Conservation (phyloP, 306 rosid genomes). For the Cucurbita ficifolia region DNA sequence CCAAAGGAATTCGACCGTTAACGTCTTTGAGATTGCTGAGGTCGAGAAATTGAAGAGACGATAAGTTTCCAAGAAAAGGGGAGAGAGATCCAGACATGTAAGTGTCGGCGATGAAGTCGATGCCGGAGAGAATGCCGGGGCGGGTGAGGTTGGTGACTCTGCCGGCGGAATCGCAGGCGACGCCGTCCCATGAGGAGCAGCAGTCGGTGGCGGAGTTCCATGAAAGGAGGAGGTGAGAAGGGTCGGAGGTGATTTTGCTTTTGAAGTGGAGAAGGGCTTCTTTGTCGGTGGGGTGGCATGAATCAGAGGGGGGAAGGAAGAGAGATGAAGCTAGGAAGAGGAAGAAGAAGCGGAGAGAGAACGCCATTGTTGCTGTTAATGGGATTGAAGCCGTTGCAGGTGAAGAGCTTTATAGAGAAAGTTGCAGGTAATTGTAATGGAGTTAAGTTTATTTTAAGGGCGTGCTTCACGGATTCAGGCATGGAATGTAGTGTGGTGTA, state of each 20-base stretch:
- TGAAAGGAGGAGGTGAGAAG: conserved; percentile 30
- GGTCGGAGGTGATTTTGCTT: conserved; percentile 29
- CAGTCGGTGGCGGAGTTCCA: conserved; percentile 47
- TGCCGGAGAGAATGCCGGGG: conserved; percentile 10
- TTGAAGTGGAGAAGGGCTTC: conserved; percentile 45
- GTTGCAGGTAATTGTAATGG: background rate
- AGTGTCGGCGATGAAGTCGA: conserved; percentile 27
- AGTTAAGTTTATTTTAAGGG: background rate
- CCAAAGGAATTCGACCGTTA: conserved; percentile 37
- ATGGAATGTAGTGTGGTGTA: background rate
- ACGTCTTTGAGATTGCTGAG: conserved; percentile 33
- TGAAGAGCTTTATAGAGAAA: background rate
- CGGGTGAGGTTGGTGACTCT: conserved; percentile 36
- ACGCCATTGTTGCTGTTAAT: background rate
- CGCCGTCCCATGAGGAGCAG: conserved; percentile 47
- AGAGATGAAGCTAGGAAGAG: conserved; percentile 4
- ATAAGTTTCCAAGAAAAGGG: conserved; percentile 53
- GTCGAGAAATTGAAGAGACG: conserved; percentile 30
- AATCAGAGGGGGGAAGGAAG: conserved; percentile 2
- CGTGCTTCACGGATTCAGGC: background rate
- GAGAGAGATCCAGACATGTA: conserved; percentile 40
- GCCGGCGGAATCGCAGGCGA: conserved; percentile 32
- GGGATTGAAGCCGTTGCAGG: background rate
- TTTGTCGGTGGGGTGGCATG: conserved; percentile 35
- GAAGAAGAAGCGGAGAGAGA: conserved; percentile 9